These are phyloP conservation scores for Aureobasidium lini DNA, from an alignment of 2,329 filamentous ascomycete species.

Conservation along the genomic window DNA sequence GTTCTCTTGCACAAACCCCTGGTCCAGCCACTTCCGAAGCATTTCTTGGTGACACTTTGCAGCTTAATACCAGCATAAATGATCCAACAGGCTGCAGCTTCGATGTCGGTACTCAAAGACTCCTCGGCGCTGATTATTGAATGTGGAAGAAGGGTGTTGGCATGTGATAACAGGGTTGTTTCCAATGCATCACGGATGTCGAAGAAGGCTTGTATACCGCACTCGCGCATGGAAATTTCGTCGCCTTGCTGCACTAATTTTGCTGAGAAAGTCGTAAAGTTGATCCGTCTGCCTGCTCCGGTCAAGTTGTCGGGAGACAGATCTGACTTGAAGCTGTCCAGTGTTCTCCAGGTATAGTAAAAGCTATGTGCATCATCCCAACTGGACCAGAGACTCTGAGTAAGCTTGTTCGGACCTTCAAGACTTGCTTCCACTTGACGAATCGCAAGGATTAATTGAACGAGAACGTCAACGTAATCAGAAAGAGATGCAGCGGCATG, in stretches of 20 bases:
- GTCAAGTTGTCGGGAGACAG: too few species aligned
- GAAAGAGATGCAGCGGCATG: background rate
- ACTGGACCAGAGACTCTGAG: background rate
- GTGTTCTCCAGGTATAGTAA: background rate
- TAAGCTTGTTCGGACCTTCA: background rate
- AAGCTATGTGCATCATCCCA: background rate
- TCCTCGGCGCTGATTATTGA: background rate
- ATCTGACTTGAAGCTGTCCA: too few species aligned
- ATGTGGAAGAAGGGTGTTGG: background rate
- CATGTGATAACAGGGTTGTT: background rate
- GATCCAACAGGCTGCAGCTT: background rate
- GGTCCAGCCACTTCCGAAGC: background rate
- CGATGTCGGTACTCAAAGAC: background rate
- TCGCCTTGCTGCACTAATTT: background rate
- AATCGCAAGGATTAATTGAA: background rate
- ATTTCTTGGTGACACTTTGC: background rate
- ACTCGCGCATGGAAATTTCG: background rate
- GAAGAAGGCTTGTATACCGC: background rate
- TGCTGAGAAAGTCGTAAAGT: background rate
- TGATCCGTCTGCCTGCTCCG: background rate
- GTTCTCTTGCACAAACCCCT: background rate
- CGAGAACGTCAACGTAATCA: background rate
- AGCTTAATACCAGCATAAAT: background rate
- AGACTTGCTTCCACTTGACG: background rate
- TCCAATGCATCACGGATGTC: background rate